A percentile compares a stretch with the other conserved stretches of the same genome.
Conservation (phyloP, 257 asterid genomes). For the Solanum bulbocastanum region DNA sequence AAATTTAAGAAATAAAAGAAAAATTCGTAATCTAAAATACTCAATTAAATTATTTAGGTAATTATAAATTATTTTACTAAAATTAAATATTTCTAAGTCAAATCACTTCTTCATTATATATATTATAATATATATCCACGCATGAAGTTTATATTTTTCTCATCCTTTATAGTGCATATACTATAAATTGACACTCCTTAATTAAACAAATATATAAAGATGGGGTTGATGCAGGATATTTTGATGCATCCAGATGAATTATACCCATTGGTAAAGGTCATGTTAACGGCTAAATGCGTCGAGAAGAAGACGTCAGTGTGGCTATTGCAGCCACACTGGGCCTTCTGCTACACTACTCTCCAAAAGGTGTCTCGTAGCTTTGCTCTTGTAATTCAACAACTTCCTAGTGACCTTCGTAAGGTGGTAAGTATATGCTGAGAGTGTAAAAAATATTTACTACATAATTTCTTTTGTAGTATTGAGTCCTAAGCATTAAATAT, state of each 20-base stretch:
- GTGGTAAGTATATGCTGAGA: conserved; percentile 33
- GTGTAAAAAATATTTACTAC: too few relatives aligned
- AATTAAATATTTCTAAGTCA: background rate
- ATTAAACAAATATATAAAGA: too few relatives aligned
- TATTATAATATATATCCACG: too few relatives aligned
- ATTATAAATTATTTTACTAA: too few relatives aligned
- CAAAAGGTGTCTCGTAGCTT: conserved; percentile 87
- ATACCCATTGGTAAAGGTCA: conserved; percentile 73
- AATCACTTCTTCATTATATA: background rate
- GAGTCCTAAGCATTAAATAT: too few relatives aligned
- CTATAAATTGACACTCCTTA: background rate
- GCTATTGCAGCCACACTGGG: conserved; percentile 79
- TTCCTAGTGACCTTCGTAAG: conserved; percentile 82
- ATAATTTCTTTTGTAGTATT: too few relatives aligned
- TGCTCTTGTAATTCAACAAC: conserved; percentile 85
- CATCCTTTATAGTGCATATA: background rate
- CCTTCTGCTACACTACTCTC: conserved; percentile 76
- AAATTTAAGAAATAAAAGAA: too few relatives aligned
- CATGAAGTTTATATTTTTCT: background rate
- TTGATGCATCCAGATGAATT: conserved; percentile 77
- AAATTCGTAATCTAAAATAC: background rate
- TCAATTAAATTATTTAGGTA: too few relatives aligned
- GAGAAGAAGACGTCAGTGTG: conserved; percentile 61
- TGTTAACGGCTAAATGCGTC: conserved; percentile 30
- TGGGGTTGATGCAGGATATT: conserved; percentile 33